Evolutionary conservation across 176 grass and related monocot species (phyloP).

Genomic region (Microstegium vimineum): DNA sequence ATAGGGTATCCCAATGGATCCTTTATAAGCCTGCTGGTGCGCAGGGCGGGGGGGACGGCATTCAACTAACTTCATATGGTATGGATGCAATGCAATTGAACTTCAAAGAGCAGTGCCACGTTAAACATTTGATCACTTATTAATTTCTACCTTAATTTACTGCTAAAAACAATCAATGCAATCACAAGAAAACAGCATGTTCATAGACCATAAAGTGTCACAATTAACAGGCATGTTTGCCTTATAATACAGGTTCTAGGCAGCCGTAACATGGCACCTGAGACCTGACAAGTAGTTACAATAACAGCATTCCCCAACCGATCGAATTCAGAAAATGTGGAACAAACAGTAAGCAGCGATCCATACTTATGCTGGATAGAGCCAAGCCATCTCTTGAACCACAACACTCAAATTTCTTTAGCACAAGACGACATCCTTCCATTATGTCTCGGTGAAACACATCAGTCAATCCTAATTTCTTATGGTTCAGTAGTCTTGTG

Average conservation of each 20-base stretch:
- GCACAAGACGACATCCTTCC: not conserved
- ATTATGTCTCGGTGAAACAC: not conserved
- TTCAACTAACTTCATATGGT: not conserved
- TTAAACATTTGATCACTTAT: not conserved
- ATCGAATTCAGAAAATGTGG: not conserved
- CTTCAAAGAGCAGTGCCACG: not conserved
- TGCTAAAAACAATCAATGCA: not conserved
- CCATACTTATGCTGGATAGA: not conserved
- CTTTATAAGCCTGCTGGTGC: not conserved
- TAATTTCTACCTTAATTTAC: not conserved
- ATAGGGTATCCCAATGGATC: no score
- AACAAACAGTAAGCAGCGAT: not conserved
- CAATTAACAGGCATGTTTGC: not conserved
- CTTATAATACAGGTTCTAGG: not conserved
- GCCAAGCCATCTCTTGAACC: not conserved
- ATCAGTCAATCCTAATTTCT: conserved; percentile 26
- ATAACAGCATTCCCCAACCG: not conserved
- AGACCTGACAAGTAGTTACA: not conserved
- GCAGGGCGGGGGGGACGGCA: not conserved
- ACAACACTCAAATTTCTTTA: not conserved
- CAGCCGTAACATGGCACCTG: not conserved
- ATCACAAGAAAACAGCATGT: not conserved
- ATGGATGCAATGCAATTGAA: not conserved
- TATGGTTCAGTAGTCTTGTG: conserved; percentile 23
- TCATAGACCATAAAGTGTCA: not conserved